Base-by-base conservation (phyloP, 2,329 filamentous ascomycete genomes). In the Arthrobotrys pseudoclavata region DNA sequence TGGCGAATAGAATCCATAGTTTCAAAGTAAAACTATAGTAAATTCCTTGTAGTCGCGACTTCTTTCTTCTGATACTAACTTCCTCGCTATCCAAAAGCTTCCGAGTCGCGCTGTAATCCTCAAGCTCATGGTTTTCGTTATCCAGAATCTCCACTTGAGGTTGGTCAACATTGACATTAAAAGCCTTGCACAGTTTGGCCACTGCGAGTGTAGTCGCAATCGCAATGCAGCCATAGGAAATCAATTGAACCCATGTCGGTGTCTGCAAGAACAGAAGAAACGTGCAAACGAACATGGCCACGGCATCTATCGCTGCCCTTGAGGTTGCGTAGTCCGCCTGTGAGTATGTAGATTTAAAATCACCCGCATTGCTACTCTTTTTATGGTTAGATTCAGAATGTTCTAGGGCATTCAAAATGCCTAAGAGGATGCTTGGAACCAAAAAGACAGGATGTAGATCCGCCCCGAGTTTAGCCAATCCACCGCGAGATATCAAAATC, bases 201-300 rank as follows among this genome's bases (percentile, higher is more conserved):
- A 55, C 22, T 0, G 22, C 29, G 24, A 68, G 18, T 4, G n/a
- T 66, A 26, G 18, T 57, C 0, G 34, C 7, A 5, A 63, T 6
- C 7, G 47, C 20, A 13, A 64, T 40, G 9, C 4, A 18, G 13
- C 53, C 52, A 18, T 68, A 77, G 6, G 61, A 62, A 3, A 77
- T 63, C 26, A 71, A 34, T 57, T 77, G 74, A 7, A 67, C 45
- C 74, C 74, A 77, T 20, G 67, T 77, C 15, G 74, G 74, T 2
- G 74, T 77, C n/a, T 77, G 74, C 15, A 77, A 48, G 10, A 67
- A 40, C 4, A 77, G 26, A 20, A 68, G 47, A 13, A 62, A 71
- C 5, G 52, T 71, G 20, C 45, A 45, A 12, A 77, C 26, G 26
- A 71, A 67, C 9, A 63, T n/a, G 0, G 24, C 29, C 15, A 61